Conservation (phyloP, 768 basidiomycete species). For the Aureoboletus auriporus region DNA sequence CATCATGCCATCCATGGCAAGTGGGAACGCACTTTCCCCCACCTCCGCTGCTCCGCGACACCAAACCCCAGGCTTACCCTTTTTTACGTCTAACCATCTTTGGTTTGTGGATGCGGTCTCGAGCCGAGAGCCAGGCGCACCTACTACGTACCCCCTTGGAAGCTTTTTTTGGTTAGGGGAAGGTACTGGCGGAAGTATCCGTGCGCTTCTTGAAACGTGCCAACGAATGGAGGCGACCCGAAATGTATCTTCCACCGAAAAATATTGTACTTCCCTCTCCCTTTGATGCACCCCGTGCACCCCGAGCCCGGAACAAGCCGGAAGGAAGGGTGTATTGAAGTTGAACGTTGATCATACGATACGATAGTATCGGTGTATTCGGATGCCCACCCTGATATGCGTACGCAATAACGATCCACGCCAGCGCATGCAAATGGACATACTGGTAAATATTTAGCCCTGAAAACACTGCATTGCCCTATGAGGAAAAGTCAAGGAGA, state of each 20-base stretch:
- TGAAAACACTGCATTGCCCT: background rate
- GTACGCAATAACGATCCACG: background rate
- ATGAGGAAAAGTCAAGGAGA: background rate
- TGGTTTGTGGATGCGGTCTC: too few relatives aligned
- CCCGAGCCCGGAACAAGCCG: background rate
- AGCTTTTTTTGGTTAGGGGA: background rate
- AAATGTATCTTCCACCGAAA: background rate
- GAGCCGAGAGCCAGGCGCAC: too few relatives aligned
- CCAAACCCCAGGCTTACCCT: too few relatives aligned
- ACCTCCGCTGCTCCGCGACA: too few relatives aligned
- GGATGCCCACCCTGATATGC: too few relatives aligned
- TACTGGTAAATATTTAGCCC: background rate
- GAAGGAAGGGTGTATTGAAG: background rate
- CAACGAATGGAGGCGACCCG: too few relatives aligned
- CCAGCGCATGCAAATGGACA: background rate
- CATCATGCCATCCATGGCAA: too few relatives aligned
- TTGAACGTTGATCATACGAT: too few relatives aligned
- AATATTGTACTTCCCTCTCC: background rate
- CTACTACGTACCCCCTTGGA: background rate
- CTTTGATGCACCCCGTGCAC: background rate
- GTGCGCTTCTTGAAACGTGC: background rate
- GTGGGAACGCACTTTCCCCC: too few relatives aligned
- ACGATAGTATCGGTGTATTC: too few relatives aligned
- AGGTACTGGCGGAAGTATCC: background rate
- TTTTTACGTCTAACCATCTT: too few relatives aligned